Evolutionary conservation across 176 grass and related monocot genomes (phyloP), one percentile per base, ranked within the genome.

Genomic region (Stipa capillata): DNA sequence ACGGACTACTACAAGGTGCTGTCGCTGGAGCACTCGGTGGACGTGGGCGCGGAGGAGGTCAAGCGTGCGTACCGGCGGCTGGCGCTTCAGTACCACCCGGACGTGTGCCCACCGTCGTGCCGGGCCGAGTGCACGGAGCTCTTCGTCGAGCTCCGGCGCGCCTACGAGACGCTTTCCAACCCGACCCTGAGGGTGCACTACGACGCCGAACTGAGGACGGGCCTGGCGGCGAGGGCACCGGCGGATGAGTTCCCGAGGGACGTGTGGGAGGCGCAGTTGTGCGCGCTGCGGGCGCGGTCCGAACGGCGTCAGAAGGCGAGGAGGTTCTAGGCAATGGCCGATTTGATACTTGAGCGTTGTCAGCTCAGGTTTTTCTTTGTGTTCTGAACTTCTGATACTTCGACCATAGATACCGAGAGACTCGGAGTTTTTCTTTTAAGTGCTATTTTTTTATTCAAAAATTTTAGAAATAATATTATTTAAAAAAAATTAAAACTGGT

Each of bases 151-250:
- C 87, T 97, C 8, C 89, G 77, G n/a, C 82, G 79, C 10, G 91
- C 89, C 4, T 97, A 97, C 57, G 91, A 97, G 66, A 93, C 83
- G 7, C 83, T 94, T 6, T 94, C 89, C 25, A 69, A 97, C 85
- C 94, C 87, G 7, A 72, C 24, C 12, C 74, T 75, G 21, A 68
- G 85, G 48, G 52, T 69, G 5, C 51, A 54, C 72, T 94, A 97
- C 78, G 89, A 94, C 54, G 83, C 78, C 2, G 51, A 75, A 74
- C 47, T 97, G 66, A 68, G 32, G 52, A 36, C 10, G 63, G 55
- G 20, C 1, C 20, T 53, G 37, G 52, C 20, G 5, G 25, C 23
- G 59, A 57, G 16, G 31, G 10, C 4, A 71, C 4, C 7, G 8
- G 54, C 0, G 4, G 63, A n/a, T 1, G 79, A 16, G 34, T 79